These are phyloP conservation scores for Evernia prunastri DNA, from an alignment of 495 filamentous ascomycete species.

Conservation along the genomic window DNA sequence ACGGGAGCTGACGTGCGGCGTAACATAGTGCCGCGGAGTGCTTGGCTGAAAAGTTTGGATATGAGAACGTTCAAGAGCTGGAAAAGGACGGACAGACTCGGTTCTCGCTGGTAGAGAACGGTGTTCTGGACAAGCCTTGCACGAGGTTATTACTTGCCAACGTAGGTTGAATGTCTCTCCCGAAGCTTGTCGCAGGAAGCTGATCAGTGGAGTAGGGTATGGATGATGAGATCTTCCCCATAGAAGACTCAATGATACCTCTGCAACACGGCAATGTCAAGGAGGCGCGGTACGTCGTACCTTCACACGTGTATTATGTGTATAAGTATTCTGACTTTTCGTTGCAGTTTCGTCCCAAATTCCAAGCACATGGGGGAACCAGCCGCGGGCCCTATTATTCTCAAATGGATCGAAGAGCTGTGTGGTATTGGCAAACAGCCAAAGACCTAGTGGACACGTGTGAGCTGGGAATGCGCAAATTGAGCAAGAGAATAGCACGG, in stretches of 20 bases:
- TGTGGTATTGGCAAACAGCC: not conserved
- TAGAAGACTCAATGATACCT: conserved; percentile 64
- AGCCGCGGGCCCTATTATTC: not conserved
- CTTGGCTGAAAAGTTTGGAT: conserved; percentile 68
- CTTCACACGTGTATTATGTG: not conserved
- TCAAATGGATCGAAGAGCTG: conserved; percentile 3
- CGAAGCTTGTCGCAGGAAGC: not conserved
- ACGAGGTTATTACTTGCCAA: conserved; percentile 63
- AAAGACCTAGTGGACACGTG: not conserved
- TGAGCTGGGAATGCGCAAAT: not conserved
- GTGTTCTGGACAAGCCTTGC: conserved; percentile 57
- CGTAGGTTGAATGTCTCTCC: conserved; percentile 33
- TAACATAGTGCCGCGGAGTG: conserved; percentile 49
- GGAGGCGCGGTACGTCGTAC: conserved; percentile 47
- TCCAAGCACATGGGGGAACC: conserved; percentile 14
- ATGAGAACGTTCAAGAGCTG: conserved; percentile 51
- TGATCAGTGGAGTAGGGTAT: conserved; percentile 36
- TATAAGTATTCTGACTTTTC: not conserved
- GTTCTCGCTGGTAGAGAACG: conserved; percentile 68
- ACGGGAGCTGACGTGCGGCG: not conserved
- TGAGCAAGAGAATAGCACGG: not conserved
- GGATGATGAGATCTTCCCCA: conserved; percentile 66
- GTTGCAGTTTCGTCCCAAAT: conserved; percentile 1
- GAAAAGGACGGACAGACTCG: conserved; percentile 54
- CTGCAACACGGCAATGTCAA: conserved; percentile 67